Percentiles rank a stretch among this genome's conserved stretches.
phyloP scores from a whole-genome alignment of 495 filamentous ascomycete species.

The Penicillium macrosclerotiorum region DNA sequence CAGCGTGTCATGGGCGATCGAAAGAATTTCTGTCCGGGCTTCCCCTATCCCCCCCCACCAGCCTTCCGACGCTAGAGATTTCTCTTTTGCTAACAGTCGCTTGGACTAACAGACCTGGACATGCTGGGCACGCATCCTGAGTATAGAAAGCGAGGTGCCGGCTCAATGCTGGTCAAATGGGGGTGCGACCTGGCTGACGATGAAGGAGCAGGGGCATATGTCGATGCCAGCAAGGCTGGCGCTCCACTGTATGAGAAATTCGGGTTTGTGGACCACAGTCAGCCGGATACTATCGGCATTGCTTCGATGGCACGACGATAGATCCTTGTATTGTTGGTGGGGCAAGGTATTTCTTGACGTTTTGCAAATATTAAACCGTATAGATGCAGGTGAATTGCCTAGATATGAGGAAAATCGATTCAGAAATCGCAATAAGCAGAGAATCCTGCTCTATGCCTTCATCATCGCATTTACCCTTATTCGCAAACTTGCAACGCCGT shows the following conservation, averaged over 20 bases:
- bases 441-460: no score
- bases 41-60: background rate
- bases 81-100: background rate
- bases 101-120: conserved; percentile 42
- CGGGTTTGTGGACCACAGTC: conserved; percentile 31
- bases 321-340: no score
- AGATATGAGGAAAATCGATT: background rate
- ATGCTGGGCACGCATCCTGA: conserved; percentile 49
- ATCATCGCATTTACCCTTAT: no score
- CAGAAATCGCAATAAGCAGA: no score
- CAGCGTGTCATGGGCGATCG: conserved; percentile 24
- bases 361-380: background rate
- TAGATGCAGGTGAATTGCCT: no score
- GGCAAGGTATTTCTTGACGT: background rate
- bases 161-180: conserved; percentile 48
- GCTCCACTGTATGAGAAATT: conserved; percentile 26
- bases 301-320: conserved; percentile 17
- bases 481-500: no score
- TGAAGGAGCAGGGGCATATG: conserved; percentile 26
- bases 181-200: conserved; percentile 43
- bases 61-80: background rate
- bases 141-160: conserved; percentile 49
- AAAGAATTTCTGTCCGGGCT: conserved; percentile 24
- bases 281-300: conserved; percentile 7
- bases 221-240: conserved; percentile 33